Conservation (phyloP, 257 asterid genomes). For the Plantago ovata region DNA sequence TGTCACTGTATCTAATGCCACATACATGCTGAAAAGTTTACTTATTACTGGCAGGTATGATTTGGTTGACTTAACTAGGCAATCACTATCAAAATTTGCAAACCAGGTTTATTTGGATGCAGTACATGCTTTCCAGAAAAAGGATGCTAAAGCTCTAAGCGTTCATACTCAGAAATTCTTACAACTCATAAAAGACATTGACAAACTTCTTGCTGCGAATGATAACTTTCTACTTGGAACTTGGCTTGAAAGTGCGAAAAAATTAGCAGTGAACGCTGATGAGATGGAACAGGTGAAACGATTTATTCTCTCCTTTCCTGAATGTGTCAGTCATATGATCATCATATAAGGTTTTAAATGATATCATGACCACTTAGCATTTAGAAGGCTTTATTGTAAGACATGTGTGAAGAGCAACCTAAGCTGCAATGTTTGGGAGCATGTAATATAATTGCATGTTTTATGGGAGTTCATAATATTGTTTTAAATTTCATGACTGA, state of each 20-base stretch:
- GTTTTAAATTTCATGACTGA: too few species aligned
- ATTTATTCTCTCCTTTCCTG: not conserved
- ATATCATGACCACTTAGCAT: not conserved
- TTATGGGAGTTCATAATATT: too few species aligned
- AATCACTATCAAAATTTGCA: conserved; percentile 86
- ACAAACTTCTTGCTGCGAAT: conserved; percentile 76
- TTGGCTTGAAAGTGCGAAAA: conserved; percentile 89
- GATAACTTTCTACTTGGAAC: conserved; percentile 84
- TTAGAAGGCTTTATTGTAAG: too few species aligned
- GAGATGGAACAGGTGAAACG: conserved; percentile 70
- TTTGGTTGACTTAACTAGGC: conserved; percentile 92
- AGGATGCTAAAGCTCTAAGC: conserved; percentile 53
- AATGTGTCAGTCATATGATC: not conserved
- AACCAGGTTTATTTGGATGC: conserved; percentile 80
- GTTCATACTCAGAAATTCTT: conserved; percentile 55
- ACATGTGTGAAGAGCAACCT: too few species aligned
- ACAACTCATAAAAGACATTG: conserved; percentile 86
- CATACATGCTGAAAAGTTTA: conserved; percentile 12
- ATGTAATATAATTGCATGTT: too few species aligned
- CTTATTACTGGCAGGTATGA: conserved; percentile 60
- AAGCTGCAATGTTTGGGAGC: too few species aligned
- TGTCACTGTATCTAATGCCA: conserved; percentile 7
- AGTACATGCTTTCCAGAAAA: conserved; percentile 50
- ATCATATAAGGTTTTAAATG: too few species aligned
- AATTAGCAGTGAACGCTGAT: conserved; percentile 45